Base-by-base conservation (phyloP, 2,329 filamentous ascomycete genomes). In the Exophiala spinifera region DNA sequence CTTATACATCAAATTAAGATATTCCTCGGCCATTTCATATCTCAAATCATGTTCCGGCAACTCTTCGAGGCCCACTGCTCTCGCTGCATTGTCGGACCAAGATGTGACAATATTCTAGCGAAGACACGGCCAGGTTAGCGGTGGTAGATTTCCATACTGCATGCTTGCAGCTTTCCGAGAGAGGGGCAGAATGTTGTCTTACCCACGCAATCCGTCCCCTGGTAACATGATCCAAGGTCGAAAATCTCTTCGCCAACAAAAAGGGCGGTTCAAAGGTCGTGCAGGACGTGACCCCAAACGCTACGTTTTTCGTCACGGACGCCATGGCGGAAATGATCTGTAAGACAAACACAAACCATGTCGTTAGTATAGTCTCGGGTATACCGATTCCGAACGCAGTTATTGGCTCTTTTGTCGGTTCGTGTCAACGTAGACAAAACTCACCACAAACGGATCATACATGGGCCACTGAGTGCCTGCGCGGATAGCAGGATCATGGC, bases 241-340 rank as follows among this genome's bases (percentile, higher is more conserved):
- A 83, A 49, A 85, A 83, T 0, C 81, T 71, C 64, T 83, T 83
- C 0, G 82, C 83, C 0, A 86, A 69, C 1, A 84, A 66, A 53
- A 83, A 86, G 0, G 83, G 83, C 0, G 79, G 79, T 56, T 84
- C 81, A 51, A 83, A 86, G 0, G 79, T 80, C 1, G 82, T 85
- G 0, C 80, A 82, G 0, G 80, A 79, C 0, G 82, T 85, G 54
- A 86, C 81, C 1, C 76, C 83, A 61, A 86, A 85, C 0, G 76
- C 72, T 2, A 86, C 70, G 46, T 83, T 82, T 67, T 82, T 84
- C 0, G 83, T 85, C 23, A 84, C 82, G 0, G 83, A 81, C 3
- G 83, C 83, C 83, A 86, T 86, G 28, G 83, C 83, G 2, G 76
- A 77, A 49, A 86, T 83, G 3, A 81, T 79, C 78, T 83, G 61